Evolutionary conservation across 352 stramenopile species (phyloP).

Genomic region (Phytophthora rubi): DNA sequence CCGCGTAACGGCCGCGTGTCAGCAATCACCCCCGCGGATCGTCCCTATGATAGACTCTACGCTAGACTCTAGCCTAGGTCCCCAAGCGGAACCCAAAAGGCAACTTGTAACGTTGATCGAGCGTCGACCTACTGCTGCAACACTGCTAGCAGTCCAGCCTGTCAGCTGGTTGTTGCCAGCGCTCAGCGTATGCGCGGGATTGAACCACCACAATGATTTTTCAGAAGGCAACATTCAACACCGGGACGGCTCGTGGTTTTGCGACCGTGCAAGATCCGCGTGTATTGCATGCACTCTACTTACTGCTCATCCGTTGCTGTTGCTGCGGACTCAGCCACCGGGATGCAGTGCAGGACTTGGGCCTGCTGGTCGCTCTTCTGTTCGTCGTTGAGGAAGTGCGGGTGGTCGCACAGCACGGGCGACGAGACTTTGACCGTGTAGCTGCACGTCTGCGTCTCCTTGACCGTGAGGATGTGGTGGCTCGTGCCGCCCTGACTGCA

Average conservation of each 20-base stretch:
- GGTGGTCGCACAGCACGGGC: slow-evolving; percentile 77
- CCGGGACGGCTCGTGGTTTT: slow-evolving; percentile 23
- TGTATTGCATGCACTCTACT: slow-evolving; percentile 10
- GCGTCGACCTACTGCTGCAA: not conserved
- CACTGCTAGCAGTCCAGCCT: not conserved
- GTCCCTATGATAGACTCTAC: not conserved
- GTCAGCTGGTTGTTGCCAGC: not conserved
- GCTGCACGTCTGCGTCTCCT: slow-evolving; percentile 84
- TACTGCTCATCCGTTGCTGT: not conserved
- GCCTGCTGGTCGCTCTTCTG: slow-evolving; percentile 55
- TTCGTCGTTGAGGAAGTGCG: slow-evolving; percentile 82
- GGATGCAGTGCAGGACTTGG: slow-evolving; percentile 80
- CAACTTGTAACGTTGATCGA: not conserved
- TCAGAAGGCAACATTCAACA: slow-evolving; percentile 16
- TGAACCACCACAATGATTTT: slow-evolving; percentile 14
- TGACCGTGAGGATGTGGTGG: slow-evolving; percentile 77
- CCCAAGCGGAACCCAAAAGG: slow-evolving; percentile 2
- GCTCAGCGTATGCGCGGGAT: not conserved
- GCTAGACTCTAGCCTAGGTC: no score
- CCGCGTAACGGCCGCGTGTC: slow-evolving; percentile 7
- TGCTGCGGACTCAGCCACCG: slow-evolving; percentile 19
- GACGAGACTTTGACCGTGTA: slow-evolving; percentile 86
- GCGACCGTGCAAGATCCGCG: slow-evolving; percentile 4
- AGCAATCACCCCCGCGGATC: slow-evolving; percentile 4
- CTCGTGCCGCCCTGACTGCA: slow-evolving; percentile 70